Evolutionary conservation across 2,329 filamentous ascomycete species (phyloP).

Genomic region (Dactylellina drechsleri): DNA sequence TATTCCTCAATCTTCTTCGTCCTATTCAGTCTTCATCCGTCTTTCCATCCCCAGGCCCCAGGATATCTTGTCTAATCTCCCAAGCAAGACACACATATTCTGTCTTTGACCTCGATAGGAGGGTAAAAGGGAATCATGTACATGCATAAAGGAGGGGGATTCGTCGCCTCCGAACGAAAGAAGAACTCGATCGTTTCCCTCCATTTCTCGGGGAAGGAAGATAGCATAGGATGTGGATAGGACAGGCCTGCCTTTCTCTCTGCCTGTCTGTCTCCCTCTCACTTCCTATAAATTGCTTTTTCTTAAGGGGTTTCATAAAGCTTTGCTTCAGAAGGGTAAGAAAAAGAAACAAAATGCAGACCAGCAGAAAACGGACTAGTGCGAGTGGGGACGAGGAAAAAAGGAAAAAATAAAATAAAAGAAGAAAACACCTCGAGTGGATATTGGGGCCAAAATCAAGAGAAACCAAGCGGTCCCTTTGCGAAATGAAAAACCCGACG

Average conservation of each 20-base stretch:
- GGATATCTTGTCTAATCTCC: slow-evolving; percentile 38
- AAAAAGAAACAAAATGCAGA: slow-evolving; percentile 44
- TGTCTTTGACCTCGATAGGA: slow-evolving; percentile 4
- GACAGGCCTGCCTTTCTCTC: slow-evolving; percentile 29
- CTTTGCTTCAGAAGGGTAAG: slow-evolving; percentile 49
- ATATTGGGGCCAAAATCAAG: slow-evolving; percentile 53
- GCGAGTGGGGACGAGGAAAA: slow-evolving; percentile 9
- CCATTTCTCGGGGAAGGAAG: slow-evolving; percentile 11
- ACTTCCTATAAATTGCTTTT: slow-evolving; percentile 37
- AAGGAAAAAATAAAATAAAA: background rate
- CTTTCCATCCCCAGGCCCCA: slow-evolving; percentile 25
- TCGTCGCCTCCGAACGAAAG: background rate
- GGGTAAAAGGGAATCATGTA: background rate
- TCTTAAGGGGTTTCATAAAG: slow-evolving; percentile 55
- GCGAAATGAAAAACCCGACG: slow-evolving; percentile 55
- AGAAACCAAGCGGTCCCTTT: slow-evolving; percentile 50
- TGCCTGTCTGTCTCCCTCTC: background rate
- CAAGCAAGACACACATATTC: slow-evolving; percentile 1
- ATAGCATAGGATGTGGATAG: slow-evolving; percentile 31
- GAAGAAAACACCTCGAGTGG: slow-evolving; percentile 39
- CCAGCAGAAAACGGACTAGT: slow-evolving; percentile 39
- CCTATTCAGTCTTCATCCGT: slow-evolving; percentile 1
- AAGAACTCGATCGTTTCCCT: slow-evolving; percentile 2
- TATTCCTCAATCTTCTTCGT: background rate
- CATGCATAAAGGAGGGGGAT: slow-evolving; percentile 10